Evolutionary conservation across 208 protist genomes (phyloP).

Genomic region (Angomonas deanei): DNA sequence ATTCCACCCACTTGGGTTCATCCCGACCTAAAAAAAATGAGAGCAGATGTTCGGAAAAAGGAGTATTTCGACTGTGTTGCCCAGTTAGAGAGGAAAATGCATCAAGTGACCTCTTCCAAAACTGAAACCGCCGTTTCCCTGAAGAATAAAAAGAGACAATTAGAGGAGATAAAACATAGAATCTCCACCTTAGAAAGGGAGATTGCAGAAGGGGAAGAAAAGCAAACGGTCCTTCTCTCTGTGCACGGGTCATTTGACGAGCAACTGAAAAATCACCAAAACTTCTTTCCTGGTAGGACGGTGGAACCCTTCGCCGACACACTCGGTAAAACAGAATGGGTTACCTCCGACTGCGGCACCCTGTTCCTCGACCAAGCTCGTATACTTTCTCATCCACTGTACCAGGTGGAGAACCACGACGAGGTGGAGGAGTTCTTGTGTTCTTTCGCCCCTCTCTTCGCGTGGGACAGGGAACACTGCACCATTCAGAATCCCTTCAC

Average conservation of each 20-base stretch:
- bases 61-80: constrained; percentile 15
- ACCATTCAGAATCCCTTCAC: constrained; percentile 24
- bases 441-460: constrained; percentile 43
- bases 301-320: too few species aligned
- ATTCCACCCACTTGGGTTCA: constrained; percentile 65
- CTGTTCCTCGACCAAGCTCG: neutral
- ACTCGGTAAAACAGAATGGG: neutral
- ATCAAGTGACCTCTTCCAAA: neutral
- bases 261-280: too few species aligned
- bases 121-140: constrained; percentile 6
- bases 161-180: too few species aligned
- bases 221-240: too few species aligned
- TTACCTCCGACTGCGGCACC: neutral
- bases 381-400: neutral
- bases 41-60: constrained; percentile 14
- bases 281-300: too few species aligned
- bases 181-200: too few species aligned
- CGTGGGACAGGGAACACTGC: constrained; percentile 12
- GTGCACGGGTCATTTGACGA: too few species aligned
- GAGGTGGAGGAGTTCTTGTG: constrained; percentile 28
- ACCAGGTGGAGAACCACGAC: neutral
- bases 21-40: constrained; percentile 39
- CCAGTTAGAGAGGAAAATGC: constrained; percentile 16
- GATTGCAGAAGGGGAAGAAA: too few species aligned
- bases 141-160: constrained; percentile 10